These are phyloP conservation scores for Tricladium varicosporioides DNA, from an alignment of 2,329 filamentous ascomycete genomes.

Conservation along the genomic window DNA sequence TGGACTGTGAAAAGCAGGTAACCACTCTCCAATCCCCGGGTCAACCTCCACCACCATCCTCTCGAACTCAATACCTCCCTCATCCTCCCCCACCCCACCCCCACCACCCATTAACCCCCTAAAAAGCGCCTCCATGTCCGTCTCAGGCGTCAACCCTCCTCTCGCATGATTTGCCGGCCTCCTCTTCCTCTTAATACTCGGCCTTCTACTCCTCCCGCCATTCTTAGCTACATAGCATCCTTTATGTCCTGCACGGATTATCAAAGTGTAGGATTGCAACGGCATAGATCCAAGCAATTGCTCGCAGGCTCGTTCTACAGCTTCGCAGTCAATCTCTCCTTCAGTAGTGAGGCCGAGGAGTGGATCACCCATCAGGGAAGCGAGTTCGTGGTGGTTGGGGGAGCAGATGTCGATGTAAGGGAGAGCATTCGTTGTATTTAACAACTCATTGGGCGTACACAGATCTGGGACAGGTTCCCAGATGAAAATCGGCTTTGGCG, in stretches of 20 bases:
- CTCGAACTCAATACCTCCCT: slow-evolving; percentile 41
- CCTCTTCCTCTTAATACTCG: slow-evolving; percentile 19
- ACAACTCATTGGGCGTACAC: slow-evolving; percentile 68
- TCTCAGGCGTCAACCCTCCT: slow-evolving; percentile 56
- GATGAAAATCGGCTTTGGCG: slow-evolving; percentile 68
- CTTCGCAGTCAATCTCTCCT: slow-evolving; percentile 47
- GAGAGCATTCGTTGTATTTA: slow-evolving; percentile 62
- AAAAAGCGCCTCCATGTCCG: slow-evolving; percentile 62
- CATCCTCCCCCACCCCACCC: slow-evolving; percentile 46
- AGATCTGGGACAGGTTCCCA: slow-evolving; percentile 96
- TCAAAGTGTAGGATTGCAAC: slow-evolving; percentile 62
- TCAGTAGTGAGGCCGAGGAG: slow-evolving; percentile 38
- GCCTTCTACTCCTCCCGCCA: slow-evolving; percentile 27
- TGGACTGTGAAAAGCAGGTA: slow-evolving; percentile 59
- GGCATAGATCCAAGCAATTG: slow-evolving; percentile 64
- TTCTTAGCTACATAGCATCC: slow-evolving; percentile 63
- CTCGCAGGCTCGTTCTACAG: slow-evolving; percentile 59
- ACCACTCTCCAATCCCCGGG: slow-evolving; percentile 62
- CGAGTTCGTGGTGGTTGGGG: slow-evolving; percentile 90
- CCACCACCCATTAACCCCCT: slow-evolving; percentile 57
- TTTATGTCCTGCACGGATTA: slow-evolving; percentile 69
- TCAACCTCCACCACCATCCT: slow-evolving; percentile 53
- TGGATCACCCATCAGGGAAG: slow-evolving; percentile 69
- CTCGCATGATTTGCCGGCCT: slow-evolving; percentile 36
- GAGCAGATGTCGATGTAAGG: slow-evolving; percentile 62